Conservation (phyloP, 176 grass and related monocot species). For the Aegilops tauschii region DNA sequence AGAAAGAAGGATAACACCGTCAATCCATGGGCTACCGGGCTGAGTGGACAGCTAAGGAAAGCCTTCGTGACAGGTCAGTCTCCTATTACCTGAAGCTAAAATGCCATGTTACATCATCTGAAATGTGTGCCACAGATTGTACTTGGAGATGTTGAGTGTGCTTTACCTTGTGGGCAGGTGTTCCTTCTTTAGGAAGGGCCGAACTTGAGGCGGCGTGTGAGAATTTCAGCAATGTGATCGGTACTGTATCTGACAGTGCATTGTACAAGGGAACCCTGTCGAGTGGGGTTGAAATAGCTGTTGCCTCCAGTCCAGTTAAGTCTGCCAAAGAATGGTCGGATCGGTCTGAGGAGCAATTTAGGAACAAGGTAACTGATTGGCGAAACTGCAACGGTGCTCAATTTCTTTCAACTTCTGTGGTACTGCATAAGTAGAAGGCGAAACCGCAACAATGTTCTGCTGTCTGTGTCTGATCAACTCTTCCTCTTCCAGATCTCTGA, state of each 20-base stretch:
- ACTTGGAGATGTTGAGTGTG: neutral
- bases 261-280: constrained; percentile 81
- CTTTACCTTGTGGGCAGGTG: constrained; percentile 36
- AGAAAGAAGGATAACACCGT: constrained; percentile 49
- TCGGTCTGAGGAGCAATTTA: constrained; percentile 53
- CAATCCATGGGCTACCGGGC: constrained; percentile 62
- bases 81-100: neutral
- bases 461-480: neutral
- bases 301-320: constrained; percentile 47
- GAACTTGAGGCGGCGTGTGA: constrained; percentile 73
- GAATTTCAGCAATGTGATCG: constrained; percentile 80
- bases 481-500: constrained; percentile 50
- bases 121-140: neutral
- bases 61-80: constrained; percentile 61
- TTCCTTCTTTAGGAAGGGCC: constrained; percentile 51
- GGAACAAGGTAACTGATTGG: constrained; percentile 46
- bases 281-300: constrained; percentile 81
- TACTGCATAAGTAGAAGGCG: too few species aligned
- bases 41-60: constrained; percentile 63
- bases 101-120: neutral
- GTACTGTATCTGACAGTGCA: constrained; percentile 41
- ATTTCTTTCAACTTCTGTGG: neutral
- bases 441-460: neutral
- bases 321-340: constrained; percentile 44
- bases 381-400: neutral